Base-by-base conservation (phyloP, 1,284 basidiomycete species). In the Xanthoconium separans region DNA sequence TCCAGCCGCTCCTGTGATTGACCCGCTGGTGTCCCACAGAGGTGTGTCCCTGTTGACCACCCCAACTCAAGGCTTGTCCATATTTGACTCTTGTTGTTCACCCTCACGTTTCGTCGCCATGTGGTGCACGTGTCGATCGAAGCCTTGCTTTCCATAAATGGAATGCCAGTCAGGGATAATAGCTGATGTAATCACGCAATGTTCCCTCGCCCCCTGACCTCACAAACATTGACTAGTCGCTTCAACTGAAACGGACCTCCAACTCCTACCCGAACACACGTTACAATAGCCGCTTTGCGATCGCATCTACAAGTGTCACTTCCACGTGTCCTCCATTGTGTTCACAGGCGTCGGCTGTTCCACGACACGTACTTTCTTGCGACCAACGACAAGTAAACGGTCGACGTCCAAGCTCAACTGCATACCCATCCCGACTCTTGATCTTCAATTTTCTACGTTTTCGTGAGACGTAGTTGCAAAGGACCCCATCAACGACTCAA, bases 111-210 rank as follows among this genome's bases (percentile, higher is more conserved):
- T 44, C 31, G 53, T 55, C 44, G 53, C 34, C 37, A 48, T 46
- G 16, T 29, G 30, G 16, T 22, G 30, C 61, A 63, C 61, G 56
- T 50, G 58, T 53, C 46, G 62, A 68, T 43, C 53, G 50, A 55
- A 47, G 29, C 24, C 6, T n/a, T 18, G 11, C 7, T 30, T 33
- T 6, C 36, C 22, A 31, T 36, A 53, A 24, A 30, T n/a, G 33
- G 36, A 9, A 4, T 6, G 11, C 2, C 20, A 16, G 45, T 34
- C 51, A 49, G 42, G 45, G 37, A 30, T 24, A 34, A 18, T 11
- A 3, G 27, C 48, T 47, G 37, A 57, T 22, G 44, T 53, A 34
- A 43, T 46, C 8, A 44, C 43, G 50, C 60, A 61, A 55, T 27
- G 27, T 27, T 27, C 27, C 27, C 27, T 27, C 27, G 27, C 27